Evolutionary conservation across 352 stramenopile species (phyloP).

Genomic region (Pythium angustatum): DNA sequence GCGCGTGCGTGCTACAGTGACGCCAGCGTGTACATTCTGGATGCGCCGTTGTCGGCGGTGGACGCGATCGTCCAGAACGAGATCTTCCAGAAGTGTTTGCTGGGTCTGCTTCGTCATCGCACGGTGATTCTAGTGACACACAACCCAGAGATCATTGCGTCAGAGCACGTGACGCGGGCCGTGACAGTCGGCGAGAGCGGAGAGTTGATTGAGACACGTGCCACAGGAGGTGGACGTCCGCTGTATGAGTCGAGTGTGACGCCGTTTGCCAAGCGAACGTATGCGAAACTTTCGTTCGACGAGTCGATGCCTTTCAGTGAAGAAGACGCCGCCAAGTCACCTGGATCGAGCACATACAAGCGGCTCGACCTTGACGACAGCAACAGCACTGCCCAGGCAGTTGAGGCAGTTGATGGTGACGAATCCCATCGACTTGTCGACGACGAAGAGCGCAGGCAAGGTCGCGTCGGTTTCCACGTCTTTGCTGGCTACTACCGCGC

Average conservation of each 20-base stretch:
- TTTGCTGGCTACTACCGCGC: conserved; percentile 39
- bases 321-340: too few species aligned
- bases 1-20: conserved; percentile 57
- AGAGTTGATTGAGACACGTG: neutral
- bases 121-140: conserved; percentile 23
- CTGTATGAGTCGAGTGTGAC: too few species aligned
- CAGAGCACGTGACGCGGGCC: neutral
- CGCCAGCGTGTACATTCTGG: conserved; percentile 72
- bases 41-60: conserved; percentile 90
- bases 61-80: conserved; percentile 90
- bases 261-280: too few species aligned
- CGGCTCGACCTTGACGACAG: too few species aligned
- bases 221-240: too few species aligned
- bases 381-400: too few species aligned
- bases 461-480: conserved; percentile 29
- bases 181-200: too few species aligned
- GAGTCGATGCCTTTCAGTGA: too few species aligned
- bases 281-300: too few species aligned
- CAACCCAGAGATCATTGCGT: conserved; percentile 21
- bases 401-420: too few species aligned
- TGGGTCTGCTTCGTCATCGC: conserved; percentile 19
- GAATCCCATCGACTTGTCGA: conserved; percentile 18
- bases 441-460: conserved; percentile 28
- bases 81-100: conserved; percentile 59
- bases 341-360: too few species aligned